Conservation (phyloP, 345 rosid species). For the Rhodomyrtus tomentosa region DNA sequence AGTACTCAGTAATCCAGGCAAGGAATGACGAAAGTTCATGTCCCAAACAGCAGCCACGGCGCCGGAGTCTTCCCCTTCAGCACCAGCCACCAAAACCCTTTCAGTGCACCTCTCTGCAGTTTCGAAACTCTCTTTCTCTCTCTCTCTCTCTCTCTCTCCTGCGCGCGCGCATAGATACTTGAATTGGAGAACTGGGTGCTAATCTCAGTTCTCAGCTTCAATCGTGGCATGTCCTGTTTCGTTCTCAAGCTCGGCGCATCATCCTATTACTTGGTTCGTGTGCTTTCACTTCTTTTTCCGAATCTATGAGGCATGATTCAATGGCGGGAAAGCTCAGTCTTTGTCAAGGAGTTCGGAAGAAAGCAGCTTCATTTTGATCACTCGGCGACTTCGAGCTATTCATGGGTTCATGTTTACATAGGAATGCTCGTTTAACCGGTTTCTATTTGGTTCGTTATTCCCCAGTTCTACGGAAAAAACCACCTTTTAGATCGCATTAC, state of each 20-base stretch:
- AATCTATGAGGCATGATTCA: neutral
- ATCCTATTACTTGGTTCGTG: neutral
- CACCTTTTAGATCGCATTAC: neutral
- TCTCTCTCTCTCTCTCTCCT: neutral
- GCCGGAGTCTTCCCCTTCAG: neutral
- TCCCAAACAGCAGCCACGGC: neutral
- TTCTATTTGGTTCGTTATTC: neutral
- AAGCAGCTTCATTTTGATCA: neutral
- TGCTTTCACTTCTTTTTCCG: neutral
- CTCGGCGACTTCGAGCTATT: neutral
- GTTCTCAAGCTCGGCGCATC: neutral
- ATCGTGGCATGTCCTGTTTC: neutral
- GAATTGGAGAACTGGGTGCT: neutral
- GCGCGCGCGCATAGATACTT: neutral
- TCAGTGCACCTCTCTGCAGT: neutral
- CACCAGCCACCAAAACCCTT: neutral
- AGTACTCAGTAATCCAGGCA: neutral
- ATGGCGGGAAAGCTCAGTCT: neutral
- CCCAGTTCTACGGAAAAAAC: neutral
- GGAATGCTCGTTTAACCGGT: conserved; percentile 3
- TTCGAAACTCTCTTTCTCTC: neutral
- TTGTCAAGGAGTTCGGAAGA: neutral
- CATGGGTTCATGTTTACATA: conserved; percentile 11
- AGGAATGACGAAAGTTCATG: neutral
- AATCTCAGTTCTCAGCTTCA: neutral